Evolutionary conservation across 2,329 filamentous ascomycete species (phyloP).

Genomic region (Colletotrichum sublineola): DNA sequence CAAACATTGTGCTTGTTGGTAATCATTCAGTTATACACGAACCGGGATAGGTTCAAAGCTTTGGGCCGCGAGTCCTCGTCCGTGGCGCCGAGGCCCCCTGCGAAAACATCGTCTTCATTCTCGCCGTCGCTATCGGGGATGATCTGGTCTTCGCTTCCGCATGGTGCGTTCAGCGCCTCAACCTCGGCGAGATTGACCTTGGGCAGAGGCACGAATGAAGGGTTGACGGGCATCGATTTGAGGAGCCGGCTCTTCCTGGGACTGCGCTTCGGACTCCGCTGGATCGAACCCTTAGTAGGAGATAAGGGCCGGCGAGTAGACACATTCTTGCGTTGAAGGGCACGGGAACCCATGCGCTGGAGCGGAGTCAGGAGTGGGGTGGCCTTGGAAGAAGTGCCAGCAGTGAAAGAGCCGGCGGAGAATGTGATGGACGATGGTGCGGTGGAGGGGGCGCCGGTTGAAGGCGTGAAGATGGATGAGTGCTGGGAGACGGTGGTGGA

Average conservation of each 20-base stretch:
- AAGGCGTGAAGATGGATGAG: conserved; percentile 48
- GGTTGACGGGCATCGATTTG: conserved; percentile 61
- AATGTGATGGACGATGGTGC: conserved; percentile 59
- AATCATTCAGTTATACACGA: conserved; percentile 54
- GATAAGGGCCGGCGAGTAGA: conserved; percentile 45
- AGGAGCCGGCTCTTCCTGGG: conserved; percentile 44
- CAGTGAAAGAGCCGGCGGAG: conserved; percentile 47
- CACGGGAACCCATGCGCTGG: conserved; percentile 65
- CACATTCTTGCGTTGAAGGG: conserved; percentile 52
- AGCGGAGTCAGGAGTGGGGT: conserved; percentile 64
- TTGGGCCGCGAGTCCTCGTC: conserved; percentile 48
- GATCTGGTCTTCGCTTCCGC: conserved; percentile 71
- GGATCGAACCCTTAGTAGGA: conserved; percentile 35
- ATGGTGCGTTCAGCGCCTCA: conserved; percentile 61
- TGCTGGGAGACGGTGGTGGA: conserved; percentile 50
- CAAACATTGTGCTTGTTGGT: conserved; percentile 18
- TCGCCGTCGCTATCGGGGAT: conserved; percentile 66
- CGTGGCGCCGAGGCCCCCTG: conserved; percentile 44
- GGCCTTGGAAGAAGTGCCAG: conserved; percentile 57
- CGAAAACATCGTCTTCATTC: conserved; percentile 53
- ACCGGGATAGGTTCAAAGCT: conserved; percentile 62
- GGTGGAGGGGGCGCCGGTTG: conserved; percentile 54
- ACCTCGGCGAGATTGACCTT: conserved; percentile 67
- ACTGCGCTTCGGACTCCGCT: conserved; percentile 44
- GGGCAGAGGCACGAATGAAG: conserved; percentile 67